Evolutionary conservation across 1,284 basidiomycete genomes (phyloP).

Genomic region (Lentinula novae-zelandiae): DNA sequence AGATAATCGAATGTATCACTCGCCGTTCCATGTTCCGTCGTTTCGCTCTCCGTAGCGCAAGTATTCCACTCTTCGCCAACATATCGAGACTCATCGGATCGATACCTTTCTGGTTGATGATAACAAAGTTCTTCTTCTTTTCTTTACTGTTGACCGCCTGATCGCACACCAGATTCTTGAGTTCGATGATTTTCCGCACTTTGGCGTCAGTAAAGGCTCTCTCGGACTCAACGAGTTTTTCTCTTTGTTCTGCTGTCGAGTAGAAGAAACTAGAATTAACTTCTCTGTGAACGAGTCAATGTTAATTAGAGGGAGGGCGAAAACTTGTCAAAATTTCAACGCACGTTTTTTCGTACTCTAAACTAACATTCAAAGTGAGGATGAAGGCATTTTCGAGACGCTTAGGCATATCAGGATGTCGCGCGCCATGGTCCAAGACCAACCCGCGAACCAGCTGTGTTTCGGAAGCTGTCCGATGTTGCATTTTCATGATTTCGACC

Average conservation of each 20-base stretch:
- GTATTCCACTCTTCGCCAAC: conserved; percentile 94
- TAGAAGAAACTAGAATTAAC: conserved; percentile 99
- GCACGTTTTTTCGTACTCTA: conserved; percentile 99
- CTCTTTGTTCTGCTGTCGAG: conserved; percentile 96
- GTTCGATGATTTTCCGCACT: conserved; percentile 94
- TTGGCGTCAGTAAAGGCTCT: conserved; percentile 93
- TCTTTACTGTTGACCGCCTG: conserved; percentile 79
- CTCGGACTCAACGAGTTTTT: conserved; percentile 98
- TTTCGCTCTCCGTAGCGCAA: conserved; percentile 94
- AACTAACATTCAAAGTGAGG: conserved; percentile 93
- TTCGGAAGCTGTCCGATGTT: conserved; percentile 96
- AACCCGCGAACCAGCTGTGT: conserved; percentile 96
- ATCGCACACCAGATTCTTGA: conserved; percentile 97
- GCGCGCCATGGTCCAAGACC: conserved; percentile 93
- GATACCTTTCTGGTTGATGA: conserved; percentile 99
- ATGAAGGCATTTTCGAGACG: conserved; percentile 96
- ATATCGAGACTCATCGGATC: conserved; percentile 97
- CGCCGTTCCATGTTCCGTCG: conserved; percentile 96
- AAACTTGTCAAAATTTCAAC: conserved; percentile 28
- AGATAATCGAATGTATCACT: conserved; percentile 19
- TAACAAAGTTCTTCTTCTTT: conserved; percentile 86
- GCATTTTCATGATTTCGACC: conserved; percentile 99
- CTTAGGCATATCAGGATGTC: conserved; percentile 99
- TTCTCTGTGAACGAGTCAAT: conserved; percentile 56
- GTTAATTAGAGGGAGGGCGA: conserved; percentile 6